phyloP scores from a whole-genome alignment of 148 eudicot species.

The Persicaria maculosa region DNA sequence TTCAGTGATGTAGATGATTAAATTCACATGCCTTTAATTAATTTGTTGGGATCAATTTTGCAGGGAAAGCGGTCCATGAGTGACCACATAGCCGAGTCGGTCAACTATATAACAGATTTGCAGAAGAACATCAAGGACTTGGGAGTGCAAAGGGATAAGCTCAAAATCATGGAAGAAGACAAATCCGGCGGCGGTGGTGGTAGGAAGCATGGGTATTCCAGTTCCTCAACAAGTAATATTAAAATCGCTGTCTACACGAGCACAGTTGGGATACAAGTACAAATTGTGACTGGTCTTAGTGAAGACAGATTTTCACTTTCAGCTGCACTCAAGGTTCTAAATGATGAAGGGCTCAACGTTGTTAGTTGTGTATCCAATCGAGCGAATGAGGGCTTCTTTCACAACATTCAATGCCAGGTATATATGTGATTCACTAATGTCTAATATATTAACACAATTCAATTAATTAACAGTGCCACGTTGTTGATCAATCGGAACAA shows the following conservation, averaged over 20 bases:
- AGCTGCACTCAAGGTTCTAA: constrained; percentile 14
- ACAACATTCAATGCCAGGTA: constrained; percentile 28
- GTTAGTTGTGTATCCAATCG: constrained; percentile 21
- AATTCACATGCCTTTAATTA: neutral
- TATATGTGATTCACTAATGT: neutral
- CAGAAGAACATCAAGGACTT: constrained; percentile 37
- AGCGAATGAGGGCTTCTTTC: constrained; percentile 15
- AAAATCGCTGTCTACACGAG: constrained; percentile 12
- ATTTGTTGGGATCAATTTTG: neutral
- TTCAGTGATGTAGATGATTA: neutral
- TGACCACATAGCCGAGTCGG: constrained; percentile 53
- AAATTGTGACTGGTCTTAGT: constrained; percentile 12
- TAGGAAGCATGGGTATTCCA: neutral
- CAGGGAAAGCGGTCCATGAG: constrained; percentile 57
- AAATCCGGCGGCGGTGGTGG: no score
- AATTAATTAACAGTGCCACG: neutral
- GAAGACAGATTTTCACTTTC: constrained; percentile 18
- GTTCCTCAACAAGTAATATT: constrained; percentile 11
- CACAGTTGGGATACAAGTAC: constrained; percentile 18
- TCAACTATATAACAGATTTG: constrained; percentile 46
- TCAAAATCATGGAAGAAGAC: constrained; percentile 7
- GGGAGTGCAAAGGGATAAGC: constrained; percentile 30
- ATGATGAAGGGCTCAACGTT: constrained; percentile 27
- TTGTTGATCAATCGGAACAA: no score
- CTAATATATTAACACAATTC: neutral